Percentiles rank a stretch among this genome's conserved stretches.
These are phyloP conservation scores for Sindora glabra DNA, from an alignment of 306 rosid species.

Conservation along the genomic window DNA sequence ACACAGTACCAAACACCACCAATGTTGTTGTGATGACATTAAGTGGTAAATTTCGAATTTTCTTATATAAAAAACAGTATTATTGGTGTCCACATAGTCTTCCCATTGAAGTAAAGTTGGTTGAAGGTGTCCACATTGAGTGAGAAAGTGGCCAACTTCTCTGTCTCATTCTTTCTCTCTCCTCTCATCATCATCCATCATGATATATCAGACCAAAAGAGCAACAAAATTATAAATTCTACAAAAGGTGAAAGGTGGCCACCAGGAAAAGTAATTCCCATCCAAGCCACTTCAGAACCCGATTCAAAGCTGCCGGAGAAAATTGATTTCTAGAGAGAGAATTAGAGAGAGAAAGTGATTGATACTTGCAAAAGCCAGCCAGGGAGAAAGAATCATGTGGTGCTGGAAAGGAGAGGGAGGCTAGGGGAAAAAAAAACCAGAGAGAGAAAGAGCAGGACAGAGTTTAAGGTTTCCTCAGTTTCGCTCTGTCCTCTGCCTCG, in stretches of 20 bases:
- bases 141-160: conserved; percentile 77
- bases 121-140: conserved; percentile 79
- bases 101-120: conserved; percentile 92
- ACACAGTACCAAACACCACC: conserved; percentile 32
- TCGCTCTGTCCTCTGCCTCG: conserved; percentile 15
- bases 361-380: conserved; percentile 3
- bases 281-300: conserved; percentile 38
- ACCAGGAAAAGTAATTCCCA: conserved; percentile 33
- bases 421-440: conserved; percentile 8
- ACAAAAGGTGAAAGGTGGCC: conserved; percentile 68
- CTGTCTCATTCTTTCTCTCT: conserved; percentile 23
- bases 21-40: too few species aligned
- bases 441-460: conserved; percentile 2
- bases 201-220: conserved; percentile 33
- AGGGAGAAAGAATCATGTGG: conserved; percentile 32
- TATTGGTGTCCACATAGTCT: conserved; percentile 56
- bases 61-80: too few species aligned
- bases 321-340: too few species aligned
- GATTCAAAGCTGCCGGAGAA: conserved; percentile 40
- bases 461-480: conserved; percentile 13
- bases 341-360: background rate
- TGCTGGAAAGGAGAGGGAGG: conserved; percentile 37
- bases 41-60: too few species aligned
- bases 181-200: conserved; percentile 45
- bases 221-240: conserved; percentile 29